Conservation (phyloP, 305 asterid genomes). For the Fraxinus velutina region DNA sequence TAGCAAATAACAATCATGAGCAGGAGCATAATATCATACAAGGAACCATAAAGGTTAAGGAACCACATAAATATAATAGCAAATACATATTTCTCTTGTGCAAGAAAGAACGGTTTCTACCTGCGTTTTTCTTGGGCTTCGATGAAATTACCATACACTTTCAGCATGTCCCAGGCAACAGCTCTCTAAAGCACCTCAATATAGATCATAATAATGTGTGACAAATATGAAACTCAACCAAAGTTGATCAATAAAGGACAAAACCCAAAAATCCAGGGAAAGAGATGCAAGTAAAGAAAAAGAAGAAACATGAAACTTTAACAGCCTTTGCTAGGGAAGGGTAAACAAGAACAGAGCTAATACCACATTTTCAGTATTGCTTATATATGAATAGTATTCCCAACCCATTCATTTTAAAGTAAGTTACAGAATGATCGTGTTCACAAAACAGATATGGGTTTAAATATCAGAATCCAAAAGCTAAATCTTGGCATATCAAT, state of each 20-base stretch:
- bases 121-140: slow-evolving; percentile 86
- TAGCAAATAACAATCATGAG: background rate
- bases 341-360: slow-evolving; percentile 3
- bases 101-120: slow-evolving; percentile 32
- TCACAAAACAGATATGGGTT: background rate
- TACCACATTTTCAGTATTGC: slow-evolving; percentile 1
- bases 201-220: slow-evolving; percentile 21
- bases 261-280: background rate
- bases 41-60: slow-evolving; percentile 6
- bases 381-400: slow-evolving; percentile 2
- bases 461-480: background rate
- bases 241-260: slow-evolving; percentile 14
- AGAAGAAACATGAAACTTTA: background rate
- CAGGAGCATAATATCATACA: background rate
- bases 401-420: background rate
- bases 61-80: slow-evolving; percentile 8
- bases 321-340: slow-evolving; percentile 14
- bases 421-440: background rate
- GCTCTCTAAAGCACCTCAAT: slow-evolving; percentile 65
- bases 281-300: background rate
- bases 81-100: background rate
- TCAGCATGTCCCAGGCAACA: slow-evolving; percentile 97
- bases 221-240: slow-evolving; percentile 20
- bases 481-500: background rate
- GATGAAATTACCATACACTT: slow-evolving; percentile 72